Conservation (phyloP, 2,329 filamentous ascomycete genomes). For the Ceratocystiopsis minuta region DNA sequence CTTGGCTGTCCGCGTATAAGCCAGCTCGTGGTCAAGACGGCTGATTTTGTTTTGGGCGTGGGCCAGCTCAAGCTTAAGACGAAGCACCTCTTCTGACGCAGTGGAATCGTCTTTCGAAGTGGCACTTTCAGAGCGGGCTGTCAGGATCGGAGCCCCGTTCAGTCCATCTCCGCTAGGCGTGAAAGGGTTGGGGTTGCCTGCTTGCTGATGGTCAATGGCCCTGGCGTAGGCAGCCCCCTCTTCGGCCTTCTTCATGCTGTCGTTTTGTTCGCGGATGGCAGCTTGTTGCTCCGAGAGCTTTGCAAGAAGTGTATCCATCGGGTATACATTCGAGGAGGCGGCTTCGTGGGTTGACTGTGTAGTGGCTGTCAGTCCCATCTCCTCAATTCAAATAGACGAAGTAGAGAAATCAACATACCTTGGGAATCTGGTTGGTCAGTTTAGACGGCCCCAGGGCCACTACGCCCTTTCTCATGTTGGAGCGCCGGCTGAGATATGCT, state of each 20-base stretch:
- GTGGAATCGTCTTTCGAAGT: conserved; percentile 1
- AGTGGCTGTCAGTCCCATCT: conserved; percentile 7
- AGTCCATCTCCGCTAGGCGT: conserved; percentile 42
- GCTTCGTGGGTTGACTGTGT: conserved; percentile 28
- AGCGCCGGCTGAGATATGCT: not conserved
- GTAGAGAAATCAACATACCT: not conserved
- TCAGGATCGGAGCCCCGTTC: conserved; percentile 24
- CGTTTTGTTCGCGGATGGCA: conserved; percentile 39
- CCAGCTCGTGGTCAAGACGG: conserved; percentile 53
- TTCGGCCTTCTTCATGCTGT: conserved; percentile 27
- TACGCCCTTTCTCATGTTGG: conserved; percentile 24
- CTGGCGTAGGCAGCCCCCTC: conserved; percentile 19
- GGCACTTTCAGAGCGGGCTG: conserved; percentile 34
- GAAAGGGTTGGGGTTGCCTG: conserved; percentile 41
- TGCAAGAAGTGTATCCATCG: conserved; percentile 56
- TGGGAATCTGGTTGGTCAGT: conserved; percentile 31
- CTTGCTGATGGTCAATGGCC: conserved; percentile 28
- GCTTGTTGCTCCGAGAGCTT: conserved; percentile 56
- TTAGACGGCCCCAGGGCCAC: conserved; percentile 33
- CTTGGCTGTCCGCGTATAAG: conserved; percentile 40
- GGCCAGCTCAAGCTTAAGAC: conserved; percentile 53
- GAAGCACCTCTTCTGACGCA: conserved; percentile 38
- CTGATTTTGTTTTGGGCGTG: conserved; percentile 52
- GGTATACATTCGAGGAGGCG: conserved; percentile 23
- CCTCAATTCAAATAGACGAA: not conserved